Evolutionary conservation across 805 yeast species (phyloP).

Genomic region (Kluyveromyces dobzhanskii): DNA sequence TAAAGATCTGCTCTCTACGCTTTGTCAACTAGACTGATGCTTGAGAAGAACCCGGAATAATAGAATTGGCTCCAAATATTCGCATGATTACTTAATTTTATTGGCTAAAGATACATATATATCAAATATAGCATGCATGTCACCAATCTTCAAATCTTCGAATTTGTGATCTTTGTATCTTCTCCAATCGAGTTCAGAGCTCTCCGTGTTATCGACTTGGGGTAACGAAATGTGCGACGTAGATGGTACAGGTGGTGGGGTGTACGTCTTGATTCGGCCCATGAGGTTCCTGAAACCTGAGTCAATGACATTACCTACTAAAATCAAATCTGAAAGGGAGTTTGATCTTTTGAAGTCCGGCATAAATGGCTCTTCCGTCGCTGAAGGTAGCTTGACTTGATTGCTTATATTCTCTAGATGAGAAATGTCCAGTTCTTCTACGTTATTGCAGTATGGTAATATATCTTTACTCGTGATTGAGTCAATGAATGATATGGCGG

Average conservation of each 20-base stretch:
- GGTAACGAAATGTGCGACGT: background rate
- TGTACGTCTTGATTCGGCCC: conserved; percentile 25
- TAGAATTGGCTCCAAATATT: too few species aligned
- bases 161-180: conserved; percentile 18
- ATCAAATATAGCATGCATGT: conserved; percentile 24
- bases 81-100: background rate
- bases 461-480: conserved; percentile 15
- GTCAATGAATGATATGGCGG: conserved; percentile 28
- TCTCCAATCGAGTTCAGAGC: conserved; percentile 15
- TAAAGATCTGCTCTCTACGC: conserved; percentile 4
- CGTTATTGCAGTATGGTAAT: conserved; percentile 9
- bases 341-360: conserved; percentile 14
- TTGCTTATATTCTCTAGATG: conserved; percentile 16
- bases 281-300: conserved; percentile 24
- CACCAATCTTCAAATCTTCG: conserved; percentile 24
- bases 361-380: conserved; percentile 2
- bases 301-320: conserved; percentile 24
- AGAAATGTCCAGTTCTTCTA: conserved; percentile 15
- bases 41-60: too few species aligned
- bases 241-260: conserved; percentile 17
- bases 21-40: background rate
- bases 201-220: background rate
- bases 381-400: conserved; percentile 14
- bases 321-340: conserved; percentile 23
- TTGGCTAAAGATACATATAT: conserved; percentile 18